phyloP scores from a whole-genome alignment of 495 filamentous ascomycete species.

The Trypethelium eluteriae region DNA sequence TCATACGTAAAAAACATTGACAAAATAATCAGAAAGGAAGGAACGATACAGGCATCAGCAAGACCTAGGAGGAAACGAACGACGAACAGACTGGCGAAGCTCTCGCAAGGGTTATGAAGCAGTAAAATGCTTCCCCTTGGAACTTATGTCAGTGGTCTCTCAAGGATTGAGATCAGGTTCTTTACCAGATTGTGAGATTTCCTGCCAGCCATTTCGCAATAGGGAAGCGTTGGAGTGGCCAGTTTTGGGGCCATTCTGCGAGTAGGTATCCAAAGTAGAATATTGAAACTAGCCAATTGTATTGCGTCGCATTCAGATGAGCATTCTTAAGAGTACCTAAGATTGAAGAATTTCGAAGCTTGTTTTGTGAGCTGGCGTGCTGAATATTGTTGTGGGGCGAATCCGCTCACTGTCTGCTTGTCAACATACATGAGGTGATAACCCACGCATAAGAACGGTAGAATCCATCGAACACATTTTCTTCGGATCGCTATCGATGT shows the following conservation, averaged over 20 bases:
- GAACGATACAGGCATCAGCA: conserved; percentile 39
- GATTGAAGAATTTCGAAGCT: conserved; percentile 40
- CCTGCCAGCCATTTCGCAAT: conserved; percentile 38
- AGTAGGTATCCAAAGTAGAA: conserved; percentile 28
- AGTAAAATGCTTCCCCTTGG: conserved; percentile 36
- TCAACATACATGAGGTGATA: conserved; percentile 41
- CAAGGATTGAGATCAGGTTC: background rate
- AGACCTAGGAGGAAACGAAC: conserved; percentile 40
- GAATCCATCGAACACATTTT: conserved; percentile 37
- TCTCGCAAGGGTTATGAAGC: conserved; percentile 37
- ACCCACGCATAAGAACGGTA: conserved; percentile 41
- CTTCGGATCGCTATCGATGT: conserved; percentile 37
- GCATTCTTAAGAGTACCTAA: conserved; percentile 31
- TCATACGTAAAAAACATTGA: conserved; percentile 42
- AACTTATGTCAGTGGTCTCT: conserved; percentile 1
- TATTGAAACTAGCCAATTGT: conserved; percentile 32
- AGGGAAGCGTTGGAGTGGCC: conserved; percentile 39
- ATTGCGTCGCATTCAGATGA: conserved; percentile 29
- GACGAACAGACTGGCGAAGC: conserved; percentile 37
- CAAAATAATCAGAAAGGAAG: conserved; percentile 30
- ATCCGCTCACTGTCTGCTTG: conserved; percentile 38
- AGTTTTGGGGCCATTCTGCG: conserved; percentile 40
- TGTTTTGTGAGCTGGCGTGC: background rate
- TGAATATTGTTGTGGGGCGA: background rate
- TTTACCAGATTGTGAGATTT: conserved; percentile 37